Percentiles rank a stretch among this genome's conserved stretches.
These are phyloP conservation scores for Cercospora canescens DNA, from an alignment of 2,329 filamentous ascomycete genomes.

Conservation along the genomic window DNA sequence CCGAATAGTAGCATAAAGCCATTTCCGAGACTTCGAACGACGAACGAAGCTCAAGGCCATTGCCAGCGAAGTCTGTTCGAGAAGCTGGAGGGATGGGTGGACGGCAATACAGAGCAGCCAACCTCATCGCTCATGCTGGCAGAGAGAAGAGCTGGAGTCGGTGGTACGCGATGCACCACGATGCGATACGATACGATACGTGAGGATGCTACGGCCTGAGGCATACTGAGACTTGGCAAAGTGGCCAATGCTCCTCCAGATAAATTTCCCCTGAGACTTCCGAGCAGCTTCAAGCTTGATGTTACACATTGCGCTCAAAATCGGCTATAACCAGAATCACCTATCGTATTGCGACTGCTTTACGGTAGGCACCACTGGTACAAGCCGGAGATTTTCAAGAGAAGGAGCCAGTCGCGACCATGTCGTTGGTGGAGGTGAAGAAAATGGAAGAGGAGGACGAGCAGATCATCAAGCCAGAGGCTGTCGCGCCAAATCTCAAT, in stretches of 20 bases:
- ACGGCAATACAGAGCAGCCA: not conserved
- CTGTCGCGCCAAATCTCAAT: conserved; percentile 73
- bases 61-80: not conserved
- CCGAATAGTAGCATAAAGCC: not conserved
- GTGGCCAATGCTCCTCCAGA: not conserved
- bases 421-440: conserved; percentile 21
- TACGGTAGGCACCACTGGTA: conserved; percentile 18
- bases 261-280: conserved; percentile 1
- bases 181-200: too few relatives aligned
- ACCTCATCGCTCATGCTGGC: not conserved
- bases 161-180: too few relatives aligned
- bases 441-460: conserved; percentile 45
- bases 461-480: conserved; percentile 83
- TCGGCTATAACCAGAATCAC: conserved; percentile 19
- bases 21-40: not conserved
- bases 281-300: not conserved
- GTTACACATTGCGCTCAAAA: conserved; percentile 12
- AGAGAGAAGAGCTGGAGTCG: not conserved
- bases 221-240: not conserved
- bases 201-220: not conserved
- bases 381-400: conserved; percentile 18
- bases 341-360: conserved; percentile 18
- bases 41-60: not conserved
- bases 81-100: not conserved
- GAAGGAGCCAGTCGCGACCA: conserved; percentile 44